Conservation (phyloP, 75 land plant species). For the Sequoiadendron giganteum region DNA sequence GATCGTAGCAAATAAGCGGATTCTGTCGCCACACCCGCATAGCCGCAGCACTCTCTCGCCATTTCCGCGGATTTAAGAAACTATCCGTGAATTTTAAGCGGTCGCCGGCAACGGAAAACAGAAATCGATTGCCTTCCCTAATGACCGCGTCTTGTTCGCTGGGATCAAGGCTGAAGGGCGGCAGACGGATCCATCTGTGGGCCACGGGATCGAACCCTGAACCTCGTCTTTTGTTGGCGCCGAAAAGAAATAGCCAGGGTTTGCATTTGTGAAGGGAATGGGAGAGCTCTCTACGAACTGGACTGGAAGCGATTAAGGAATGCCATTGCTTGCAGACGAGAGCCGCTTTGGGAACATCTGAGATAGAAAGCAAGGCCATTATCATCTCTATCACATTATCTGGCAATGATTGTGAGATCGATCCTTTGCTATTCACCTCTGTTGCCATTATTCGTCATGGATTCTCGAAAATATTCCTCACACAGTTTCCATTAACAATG, state of each 20-base stretch:
- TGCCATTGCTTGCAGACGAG: conserved; percentile 2
- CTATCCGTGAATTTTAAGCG: conserved; percentile 31
- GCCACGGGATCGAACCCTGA: conserved; percentile 22
- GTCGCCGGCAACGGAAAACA: conserved; percentile 26
- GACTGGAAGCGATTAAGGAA: neutral
- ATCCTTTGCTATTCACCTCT: neutral
- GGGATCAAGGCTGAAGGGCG: neutral
- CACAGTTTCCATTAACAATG: no score
- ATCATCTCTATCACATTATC: neutral
- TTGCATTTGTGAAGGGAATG: neutral
- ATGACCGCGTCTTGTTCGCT: neutral
- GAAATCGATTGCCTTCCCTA: conserved; percentile 17
- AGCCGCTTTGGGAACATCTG: neutral
- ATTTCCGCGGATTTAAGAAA: conserved; percentile 28
- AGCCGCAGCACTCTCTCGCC: neutral
- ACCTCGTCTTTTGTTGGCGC: neutral
- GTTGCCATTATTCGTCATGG: neutral
- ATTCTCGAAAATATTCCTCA: no score
- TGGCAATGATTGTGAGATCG: neutral
- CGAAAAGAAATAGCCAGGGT: neutral
- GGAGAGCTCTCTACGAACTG: neutral
- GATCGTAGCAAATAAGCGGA: no score
- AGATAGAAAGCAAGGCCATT: neutral
- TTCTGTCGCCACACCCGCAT: no score
- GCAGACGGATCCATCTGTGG: conserved; percentile 16